Evolutionary conservation across 371 early-diverging fungal genomes (phyloP).

Genomic region (Funneliformis caledonium): DNA sequence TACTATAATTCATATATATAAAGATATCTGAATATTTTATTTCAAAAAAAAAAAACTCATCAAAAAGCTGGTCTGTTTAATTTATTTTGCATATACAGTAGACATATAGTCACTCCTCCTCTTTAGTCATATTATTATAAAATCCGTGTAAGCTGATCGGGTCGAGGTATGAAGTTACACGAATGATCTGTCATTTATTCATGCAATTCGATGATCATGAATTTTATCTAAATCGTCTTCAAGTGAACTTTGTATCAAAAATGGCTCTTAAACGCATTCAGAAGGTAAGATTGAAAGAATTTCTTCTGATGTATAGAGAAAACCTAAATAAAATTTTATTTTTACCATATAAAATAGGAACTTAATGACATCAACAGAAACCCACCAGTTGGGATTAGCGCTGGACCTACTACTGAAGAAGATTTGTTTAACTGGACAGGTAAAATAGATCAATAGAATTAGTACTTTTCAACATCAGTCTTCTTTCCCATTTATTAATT

Average conservation of each 20-base stretch:
- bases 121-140: no score
- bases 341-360: slow-evolving; percentile 35
- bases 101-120: no score
- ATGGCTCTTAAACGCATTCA: slow-evolving; percentile 39
- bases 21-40: no score
- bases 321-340: neutral
- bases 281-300: slow-evolving; percentile 8
- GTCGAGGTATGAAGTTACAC: no score
- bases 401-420: slow-evolving; percentile 48
- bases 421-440: slow-evolving; percentile 40
- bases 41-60: no score
- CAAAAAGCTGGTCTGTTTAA: no score
- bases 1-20: no score
- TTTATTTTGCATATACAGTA: no score
- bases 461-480: neutral
- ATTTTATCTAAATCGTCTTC: no score
- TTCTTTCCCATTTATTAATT: neutral
- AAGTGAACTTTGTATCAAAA: neutral
- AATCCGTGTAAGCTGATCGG: no score
- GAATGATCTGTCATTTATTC: no score
- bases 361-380: slow-evolving; percentile 49
- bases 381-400: slow-evolving; percentile 52
- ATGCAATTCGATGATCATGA: no score
- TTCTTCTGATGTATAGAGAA: neutral
- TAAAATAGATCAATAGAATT: neutral